Evolutionary conservation across 768 basidiomycete species (phyloP), one percentile per base, ranked within the genome.

Genomic region (Leccinum pellstonianum): DNA sequence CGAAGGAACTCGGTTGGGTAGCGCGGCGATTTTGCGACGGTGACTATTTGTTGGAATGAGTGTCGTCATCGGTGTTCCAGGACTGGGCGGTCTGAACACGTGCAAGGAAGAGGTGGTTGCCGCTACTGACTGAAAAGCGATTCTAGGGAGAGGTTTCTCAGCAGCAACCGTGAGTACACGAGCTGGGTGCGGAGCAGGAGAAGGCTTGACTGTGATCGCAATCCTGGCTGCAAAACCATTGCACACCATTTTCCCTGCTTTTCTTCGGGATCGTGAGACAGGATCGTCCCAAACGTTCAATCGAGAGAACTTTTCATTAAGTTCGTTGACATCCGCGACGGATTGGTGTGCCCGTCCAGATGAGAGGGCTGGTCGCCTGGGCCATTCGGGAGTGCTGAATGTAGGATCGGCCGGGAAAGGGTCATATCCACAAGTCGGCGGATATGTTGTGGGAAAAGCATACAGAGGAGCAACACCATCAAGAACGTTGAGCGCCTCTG

Each of bases 1-100:
- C 12, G 62, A 58, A 10, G 70, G 73, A 2, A 64, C 60, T n/a
- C 73, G 70, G 48, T 56, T 70, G 8, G 72, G 73, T 50, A 72
- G 59, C 10, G 60, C 63, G 17, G 67, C 64, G 23, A 65, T 54
- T 59, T 74, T 72, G 21, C 55, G 52, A 49, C 38, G 61, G 15
- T 15, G 21, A 11, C 14, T 9, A 4, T 17, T 38, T 25, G 43
- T 51, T 9, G 60, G 64, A 1, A 66, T 21, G 4, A 66, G 64
- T 15, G 67, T 69, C 6, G 55, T 38, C 25, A 58, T 64, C n/a
- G 61, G 57, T 12, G 58, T 23, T 29, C 37, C 57, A 6, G 64
- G 70, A 55, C 57, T 65, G 27, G 67, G 64, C 4, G 64, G 57
- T n/a, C 56, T 21, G 62, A 70, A 68, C 25, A 58, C 53, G 37